Conservation (phyloP, 768 basidiomycete genomes). For the Chalciporus pseudorubinellus region DNA sequence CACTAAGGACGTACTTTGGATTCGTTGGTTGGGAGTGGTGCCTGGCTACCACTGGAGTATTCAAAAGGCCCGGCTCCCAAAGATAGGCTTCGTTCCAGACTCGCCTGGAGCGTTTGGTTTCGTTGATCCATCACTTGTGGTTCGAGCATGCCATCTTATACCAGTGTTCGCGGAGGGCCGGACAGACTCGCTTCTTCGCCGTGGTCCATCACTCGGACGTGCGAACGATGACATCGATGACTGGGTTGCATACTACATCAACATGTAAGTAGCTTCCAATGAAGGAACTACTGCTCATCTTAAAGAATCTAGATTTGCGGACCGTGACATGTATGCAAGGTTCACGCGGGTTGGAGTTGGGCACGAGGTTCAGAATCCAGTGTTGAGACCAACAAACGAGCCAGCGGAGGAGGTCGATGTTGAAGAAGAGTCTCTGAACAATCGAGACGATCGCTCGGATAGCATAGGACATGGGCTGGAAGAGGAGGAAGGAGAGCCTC, state of each 20-base stretch:
- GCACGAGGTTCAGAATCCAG: too few relatives aligned
- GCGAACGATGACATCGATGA: background rate
- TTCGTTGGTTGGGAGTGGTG: conserved; percentile 38
- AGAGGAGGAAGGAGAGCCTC: too few relatives aligned
- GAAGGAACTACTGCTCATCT: background rate
- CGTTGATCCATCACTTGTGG: conserved; percentile 27
- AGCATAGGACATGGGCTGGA: too few relatives aligned
- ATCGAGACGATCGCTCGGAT: too few relatives aligned
- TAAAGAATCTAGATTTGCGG: conserved; percentile 6
- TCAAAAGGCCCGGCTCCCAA: conserved; percentile 21
- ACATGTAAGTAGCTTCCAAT: conserved; percentile 4
- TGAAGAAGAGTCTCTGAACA: too few relatives aligned
- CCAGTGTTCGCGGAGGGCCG: conserved; percentile 23
- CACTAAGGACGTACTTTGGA: conserved; percentile 35
- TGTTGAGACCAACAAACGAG: too few relatives aligned
- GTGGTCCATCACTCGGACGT: too few relatives aligned
- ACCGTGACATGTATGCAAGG: background rate
- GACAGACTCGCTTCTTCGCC: too few relatives aligned
- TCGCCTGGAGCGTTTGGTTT: conserved; percentile 37
- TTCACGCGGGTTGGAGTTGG: too few relatives aligned
- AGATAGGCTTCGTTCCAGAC: conserved; percentile 30
- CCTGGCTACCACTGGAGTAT: conserved; percentile 16
- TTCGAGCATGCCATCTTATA: conserved; percentile 31
- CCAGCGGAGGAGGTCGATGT: too few relatives aligned
- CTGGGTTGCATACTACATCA: conserved; percentile 7